Percentiles rank a stretch among this genome's conserved stretches.
Evolutionary conservation across 2,329 filamentous ascomycete species (phyloP).

Genomic region (Neopestalotiopsis rosae): DNA sequence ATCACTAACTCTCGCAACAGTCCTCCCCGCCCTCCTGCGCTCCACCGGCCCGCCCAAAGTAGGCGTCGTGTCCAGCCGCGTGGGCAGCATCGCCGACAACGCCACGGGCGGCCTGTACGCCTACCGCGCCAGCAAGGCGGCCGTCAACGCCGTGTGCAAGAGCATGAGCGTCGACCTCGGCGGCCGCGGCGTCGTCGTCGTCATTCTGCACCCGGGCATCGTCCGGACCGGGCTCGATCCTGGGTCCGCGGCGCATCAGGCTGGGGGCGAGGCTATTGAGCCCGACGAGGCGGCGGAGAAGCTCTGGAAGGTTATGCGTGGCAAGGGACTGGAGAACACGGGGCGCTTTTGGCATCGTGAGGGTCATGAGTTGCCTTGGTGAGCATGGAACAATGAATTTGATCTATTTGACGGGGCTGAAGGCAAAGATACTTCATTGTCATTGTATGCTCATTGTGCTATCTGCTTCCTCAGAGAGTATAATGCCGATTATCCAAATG

Average conservation of each 20-base stretch:
- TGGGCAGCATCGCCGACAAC: slow-evolving; percentile 49
- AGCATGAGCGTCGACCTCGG: slow-evolving; percentile 46
- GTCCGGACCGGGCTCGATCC: slow-evolving; percentile 42
- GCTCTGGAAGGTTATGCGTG: slow-evolving; percentile 32
- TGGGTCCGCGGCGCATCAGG: slow-evolving; percentile 20
- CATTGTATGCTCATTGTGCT: no score
- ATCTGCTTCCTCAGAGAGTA: no score
- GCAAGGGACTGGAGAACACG: neutral
- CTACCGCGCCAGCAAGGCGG: slow-evolving; percentile 49
- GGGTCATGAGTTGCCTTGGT: slow-evolving; percentile 22
- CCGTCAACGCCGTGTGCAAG: slow-evolving; percentile 49
- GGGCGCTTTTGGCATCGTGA: slow-evolving; percentile 21
- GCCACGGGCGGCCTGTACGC: slow-evolving; percentile 46
- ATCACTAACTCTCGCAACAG: no score
- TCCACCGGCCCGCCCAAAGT: slow-evolving; percentile 36
- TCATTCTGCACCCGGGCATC: slow-evolving; percentile 47
- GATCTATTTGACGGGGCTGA: no score
- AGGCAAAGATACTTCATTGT: no score
- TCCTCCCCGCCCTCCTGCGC: slow-evolving; percentile 44
- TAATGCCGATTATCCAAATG: no score
- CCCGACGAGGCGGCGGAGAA: slow-evolving; percentile 50
- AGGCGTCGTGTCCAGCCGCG: slow-evolving; percentile 47
- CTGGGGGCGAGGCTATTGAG: slow-evolving; percentile 43
- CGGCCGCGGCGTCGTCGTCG: slow-evolving; percentile 43
- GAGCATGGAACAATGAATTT: neutral